Evolutionary conservation across 2,329 filamentous ascomycete species (phyloP).

Genomic region (Didymella arachidicola): DNA sequence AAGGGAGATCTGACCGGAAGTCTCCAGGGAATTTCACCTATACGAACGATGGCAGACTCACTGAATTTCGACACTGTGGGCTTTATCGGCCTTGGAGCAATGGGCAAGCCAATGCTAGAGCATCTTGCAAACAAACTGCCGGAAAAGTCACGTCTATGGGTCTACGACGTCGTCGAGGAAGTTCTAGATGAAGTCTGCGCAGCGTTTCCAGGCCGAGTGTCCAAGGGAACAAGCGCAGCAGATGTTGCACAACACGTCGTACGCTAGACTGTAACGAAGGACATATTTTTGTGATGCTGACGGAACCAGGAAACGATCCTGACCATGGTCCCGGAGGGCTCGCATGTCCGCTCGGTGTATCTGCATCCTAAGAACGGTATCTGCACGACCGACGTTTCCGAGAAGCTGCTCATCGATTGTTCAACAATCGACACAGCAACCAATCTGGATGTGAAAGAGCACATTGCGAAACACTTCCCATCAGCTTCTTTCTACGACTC

Average conservation of each 20-base stretch:
- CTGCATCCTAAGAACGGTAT: conserved; percentile 56
- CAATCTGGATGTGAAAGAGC: conserved; percentile 56
- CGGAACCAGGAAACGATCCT: conserved; percentile 56
- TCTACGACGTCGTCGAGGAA: conserved; percentile 58
- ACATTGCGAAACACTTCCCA: conserved; percentile 50
- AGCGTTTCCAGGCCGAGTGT: conserved; percentile 51
- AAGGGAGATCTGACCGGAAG: background rate
- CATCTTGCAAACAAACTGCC: conserved; percentile 60
- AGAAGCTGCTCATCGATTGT: conserved; percentile 62
- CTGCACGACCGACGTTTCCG: conserved; percentile 51
- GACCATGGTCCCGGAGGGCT: conserved; percentile 63
- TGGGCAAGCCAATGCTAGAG: conserved; percentile 62
- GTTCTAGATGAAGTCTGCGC: conserved; percentile 54
- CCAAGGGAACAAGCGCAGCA: conserved; percentile 54
- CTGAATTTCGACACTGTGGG: conserved; percentile 48
- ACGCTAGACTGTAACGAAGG: conserved; percentile 27
- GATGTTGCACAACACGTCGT: conserved; percentile 61
- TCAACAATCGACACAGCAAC: conserved; percentile 65
- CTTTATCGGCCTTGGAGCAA: conserved; percentile 64
- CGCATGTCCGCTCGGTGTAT: conserved; percentile 61
- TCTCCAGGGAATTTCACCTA: background rate
- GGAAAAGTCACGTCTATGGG: conserved; percentile 53
- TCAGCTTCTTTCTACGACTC: conserved; percentile 61
- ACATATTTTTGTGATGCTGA: conserved; percentile 6
- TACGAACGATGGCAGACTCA: conserved; percentile 30